phyloP scores from a whole-genome alignment of 2,329 filamentous ascomycete genomes.

The Alternaria conjuncta region DNA sequence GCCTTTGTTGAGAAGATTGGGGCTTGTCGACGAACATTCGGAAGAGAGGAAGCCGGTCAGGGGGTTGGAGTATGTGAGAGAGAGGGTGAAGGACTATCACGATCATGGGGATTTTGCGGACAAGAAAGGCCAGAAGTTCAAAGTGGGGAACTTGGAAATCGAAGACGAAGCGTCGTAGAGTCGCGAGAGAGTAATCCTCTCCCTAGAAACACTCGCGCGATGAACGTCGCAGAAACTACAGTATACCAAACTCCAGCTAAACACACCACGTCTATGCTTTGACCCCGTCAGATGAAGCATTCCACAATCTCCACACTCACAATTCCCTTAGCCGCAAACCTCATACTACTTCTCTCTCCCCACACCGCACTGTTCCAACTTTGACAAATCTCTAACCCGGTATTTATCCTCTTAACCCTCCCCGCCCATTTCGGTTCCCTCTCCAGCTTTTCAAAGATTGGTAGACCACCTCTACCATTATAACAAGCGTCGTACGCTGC shows the following conservation, averaged over 20 bases:
- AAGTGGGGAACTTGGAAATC: slow-evolving; percentile 50
- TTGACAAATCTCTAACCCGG: not conserved
- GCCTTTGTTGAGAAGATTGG: slow-evolving; percentile 43
- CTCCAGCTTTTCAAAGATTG: not conserved
- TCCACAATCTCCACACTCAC: not conserved
- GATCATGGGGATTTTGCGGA: slow-evolving; percentile 50
- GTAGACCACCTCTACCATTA: not conserved
- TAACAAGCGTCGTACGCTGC: not conserved
- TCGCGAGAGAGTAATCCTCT: not conserved
- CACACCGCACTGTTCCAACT: not conserved
- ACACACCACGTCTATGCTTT: not conserved
- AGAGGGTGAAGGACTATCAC: slow-evolving; percentile 52
- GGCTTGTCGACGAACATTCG: slow-evolving; percentile 26
- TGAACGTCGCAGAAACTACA: not conserved
- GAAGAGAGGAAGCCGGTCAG: slow-evolving; percentile 40
- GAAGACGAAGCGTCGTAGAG: slow-evolving; percentile 47
- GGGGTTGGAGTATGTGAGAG: slow-evolving; percentile 51
- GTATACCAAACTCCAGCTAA: not conserved
- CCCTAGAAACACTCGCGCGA: not conserved
- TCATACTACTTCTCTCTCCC: not conserved
- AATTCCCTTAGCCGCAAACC: not conserved
- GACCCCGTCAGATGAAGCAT: not conserved
- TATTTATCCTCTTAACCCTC: not conserved
- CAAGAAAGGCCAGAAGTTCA: slow-evolving; percentile 50
- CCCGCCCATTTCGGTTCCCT: not conserved